Evolutionary conservation across 225 moss, liverwort and hornwort species (phyloP), one percentile per base, ranked within the genome.

Genomic region (Bryum argenteum): DNA sequence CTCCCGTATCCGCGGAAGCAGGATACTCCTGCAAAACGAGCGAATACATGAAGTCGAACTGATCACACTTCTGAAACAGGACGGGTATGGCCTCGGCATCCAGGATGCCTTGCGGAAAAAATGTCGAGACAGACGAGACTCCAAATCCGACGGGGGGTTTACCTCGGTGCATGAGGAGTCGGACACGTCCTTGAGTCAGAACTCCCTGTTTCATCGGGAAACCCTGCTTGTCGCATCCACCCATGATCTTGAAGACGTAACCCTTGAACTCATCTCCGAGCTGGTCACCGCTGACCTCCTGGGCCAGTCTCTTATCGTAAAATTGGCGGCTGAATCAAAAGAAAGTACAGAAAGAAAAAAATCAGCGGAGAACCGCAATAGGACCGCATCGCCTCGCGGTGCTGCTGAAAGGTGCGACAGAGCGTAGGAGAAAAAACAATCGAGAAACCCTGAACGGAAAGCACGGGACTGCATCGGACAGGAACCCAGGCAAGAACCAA

Each of bases 181-280:
- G 84, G 65, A 96, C 91, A 71, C 96, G 89, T 50, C 87, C 89
- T 23, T 90, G 87, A n/a, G 87, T 87, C 41, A 96, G 71, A 8
- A 96, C 93, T 67, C 96, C 96, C 78, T 93, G 91, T 60, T 96
- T 93, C 93, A 93, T 93, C 0, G 96, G 93, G 55, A 96, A 96
- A 19, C 93, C 96, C 67, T 96, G 91, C 62, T 96, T 96, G 75
- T 93, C 93, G 70, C 93, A 96, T 10, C 96, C 96, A 38, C 96
- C 95, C 96, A 83, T 93, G 51, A 96, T 96, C 89, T 96, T 96
- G 40, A 96, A 96, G 6, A 96, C 80, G 15, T 96, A 96, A 2
- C 95, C 95, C 77, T 83, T 87, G 73, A 96, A 96, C 80, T 96
- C 95, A 43, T 81, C 84, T 23, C 84, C 80, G 1, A 84, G 84